These are phyloP conservation scores for Croton setiger DNA, from an alignment of 441 rosid genomes.

Conservation along the genomic window DNA sequence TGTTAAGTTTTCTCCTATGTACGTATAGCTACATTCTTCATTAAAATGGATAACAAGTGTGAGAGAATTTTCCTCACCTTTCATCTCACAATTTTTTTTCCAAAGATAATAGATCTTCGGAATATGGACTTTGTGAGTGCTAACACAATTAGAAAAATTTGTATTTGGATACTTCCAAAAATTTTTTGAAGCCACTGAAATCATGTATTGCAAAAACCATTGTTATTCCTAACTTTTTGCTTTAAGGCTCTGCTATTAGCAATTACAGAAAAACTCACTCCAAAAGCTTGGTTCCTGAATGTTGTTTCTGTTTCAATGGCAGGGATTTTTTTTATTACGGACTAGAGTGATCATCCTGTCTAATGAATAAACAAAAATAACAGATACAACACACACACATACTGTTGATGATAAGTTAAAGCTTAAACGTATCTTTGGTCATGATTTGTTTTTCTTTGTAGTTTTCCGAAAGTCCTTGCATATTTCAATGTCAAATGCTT, in stretches of 20 bases:
- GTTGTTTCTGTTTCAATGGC: not conserved
- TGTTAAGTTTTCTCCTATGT: too few species aligned
- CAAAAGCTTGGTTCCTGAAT: not conserved
- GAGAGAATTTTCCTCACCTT: too few species aligned
- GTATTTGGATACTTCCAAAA: too few species aligned
- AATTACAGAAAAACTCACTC: not conserved
- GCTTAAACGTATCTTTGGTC: not conserved
- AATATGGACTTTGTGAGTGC: too few species aligned
- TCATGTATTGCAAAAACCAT: too few species aligned
- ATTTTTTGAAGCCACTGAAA: too few species aligned
- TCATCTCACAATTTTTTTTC: too few species aligned
- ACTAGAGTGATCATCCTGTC: conserved; percentile 13
- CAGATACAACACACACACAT: not conserved
- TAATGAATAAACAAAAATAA: not conserved
- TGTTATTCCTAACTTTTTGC: too few species aligned
- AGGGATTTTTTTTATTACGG: not conserved
- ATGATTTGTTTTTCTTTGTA: not conserved
- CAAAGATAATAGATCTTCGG: too few species aligned
- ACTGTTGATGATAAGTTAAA: not conserved
- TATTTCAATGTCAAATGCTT: not conserved
- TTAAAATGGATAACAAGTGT: too few species aligned
- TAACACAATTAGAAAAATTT: too few species aligned
- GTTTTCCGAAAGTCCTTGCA: not conserved
- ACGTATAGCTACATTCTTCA: too few species aligned
- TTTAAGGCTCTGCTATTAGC: not conserved